Base-by-base conservation (phyloP, 768 basidiomycete genomes). In the Floccularia luteovirens region DNA sequence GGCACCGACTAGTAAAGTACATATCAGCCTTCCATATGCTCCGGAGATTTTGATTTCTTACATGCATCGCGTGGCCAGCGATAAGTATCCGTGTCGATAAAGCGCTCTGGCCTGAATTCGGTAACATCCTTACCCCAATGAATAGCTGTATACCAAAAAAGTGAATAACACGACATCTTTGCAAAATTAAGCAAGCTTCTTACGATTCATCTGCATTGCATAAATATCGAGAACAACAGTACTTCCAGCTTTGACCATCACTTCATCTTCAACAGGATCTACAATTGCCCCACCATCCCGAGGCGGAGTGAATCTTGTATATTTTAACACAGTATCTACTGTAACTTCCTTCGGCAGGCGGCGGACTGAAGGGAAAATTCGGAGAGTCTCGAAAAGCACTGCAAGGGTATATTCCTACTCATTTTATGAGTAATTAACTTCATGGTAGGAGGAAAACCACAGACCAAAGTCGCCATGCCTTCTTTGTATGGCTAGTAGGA, bases 61-160 rank as follows among this genome's bases (percentile, higher is more conserved):
- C 71, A 73, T 11, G 69, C 72, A 41, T 73, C 61, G 17, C 74
- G 64, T 8, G 72, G 74, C 72, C 74, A 76, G 20, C 61, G 60
- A 39, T 75, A 74, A 1, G 60, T 54, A 4, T 62, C 62, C 0
- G 69, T 72, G 38, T 75, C 73, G 20, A 76, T 58, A 49, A 75
- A 76, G 0, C 69, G 63, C 33, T 70, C 68, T 0, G 72, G 72
- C 33, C 54, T 72, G 58, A 73, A 76, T 14, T 63, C 60, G 7
- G 43, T 51, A 0, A 41, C 58, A 38, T 75, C 72, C 10, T 59
- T 50, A 4, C 74, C 74, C 74, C 74, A 75, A 34, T 70, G 61
- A 13, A 70, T 53, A 2, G 69, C 74, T 76, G 2, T 31, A 19
- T 13, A 16, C 22, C 27, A n/a, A n/a, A n/a, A n/a, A 7, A n/a